phyloP scores from a whole-genome alignment of 305 asterid genomes.

The Caryopteris hybrid region DNA sequence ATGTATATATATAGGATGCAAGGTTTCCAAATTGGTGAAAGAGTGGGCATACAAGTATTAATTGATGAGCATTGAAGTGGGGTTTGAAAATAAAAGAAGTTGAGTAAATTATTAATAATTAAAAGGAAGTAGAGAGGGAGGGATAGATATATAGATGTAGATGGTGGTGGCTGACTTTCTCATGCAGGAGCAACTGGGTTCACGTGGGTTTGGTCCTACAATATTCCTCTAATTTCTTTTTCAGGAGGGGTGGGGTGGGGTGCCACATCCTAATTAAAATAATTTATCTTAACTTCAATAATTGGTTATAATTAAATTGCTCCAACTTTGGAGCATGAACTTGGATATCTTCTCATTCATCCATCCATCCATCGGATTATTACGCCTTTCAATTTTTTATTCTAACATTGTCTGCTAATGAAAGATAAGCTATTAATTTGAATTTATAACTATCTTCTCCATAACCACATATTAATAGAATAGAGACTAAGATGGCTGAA shows the following conservation, averaged over 20 bases:
- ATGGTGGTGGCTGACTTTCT: conserved; percentile 39
- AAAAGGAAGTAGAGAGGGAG: background rate
- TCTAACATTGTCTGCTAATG: too few relatives aligned
- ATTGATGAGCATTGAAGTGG: conserved; percentile 23
- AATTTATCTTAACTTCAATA: conserved; percentile 42
- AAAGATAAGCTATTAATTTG: too few relatives aligned
- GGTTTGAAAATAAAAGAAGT: conserved; percentile 24
- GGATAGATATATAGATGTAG: conserved; percentile 15
- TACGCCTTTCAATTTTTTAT: too few relatives aligned
- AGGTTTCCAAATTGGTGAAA: background rate
- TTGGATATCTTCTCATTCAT: conserved; percentile 16
- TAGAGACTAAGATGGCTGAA: too few relatives aligned
- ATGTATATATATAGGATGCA: conserved; percentile 12
- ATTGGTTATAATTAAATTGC: conserved; percentile 30
- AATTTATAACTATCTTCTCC: too few relatives aligned
- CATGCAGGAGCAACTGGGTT: conserved; percentile 35
- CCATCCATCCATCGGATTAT: background rate
- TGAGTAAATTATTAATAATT: background rate
- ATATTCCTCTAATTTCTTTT: background rate
- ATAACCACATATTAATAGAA: too few relatives aligned
- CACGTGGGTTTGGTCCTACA: conserved; percentile 61
- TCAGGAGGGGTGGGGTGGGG: background rate
- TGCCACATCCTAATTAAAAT: conserved; percentile 19
- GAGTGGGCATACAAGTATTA: conserved; percentile 1
- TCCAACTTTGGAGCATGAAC: conserved; percentile 33